Evolutionary conservation across 2,329 filamentous ascomycete genomes (phyloP).

Genomic region (Uncinocarpus reesii): DNA sequence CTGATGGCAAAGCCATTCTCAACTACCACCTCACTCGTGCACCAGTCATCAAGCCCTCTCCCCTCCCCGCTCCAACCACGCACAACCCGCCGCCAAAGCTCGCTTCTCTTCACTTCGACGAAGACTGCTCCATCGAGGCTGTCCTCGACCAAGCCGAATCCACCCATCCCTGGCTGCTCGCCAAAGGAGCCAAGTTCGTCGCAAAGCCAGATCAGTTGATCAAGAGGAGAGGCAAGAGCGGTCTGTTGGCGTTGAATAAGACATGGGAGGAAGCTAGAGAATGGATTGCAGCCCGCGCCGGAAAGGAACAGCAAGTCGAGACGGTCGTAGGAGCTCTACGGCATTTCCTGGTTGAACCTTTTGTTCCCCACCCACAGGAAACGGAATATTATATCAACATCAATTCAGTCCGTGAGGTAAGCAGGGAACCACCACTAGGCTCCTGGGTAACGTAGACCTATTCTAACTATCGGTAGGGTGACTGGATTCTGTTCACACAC

Average conservation of each 20-base stretch:
- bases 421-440: slow-evolving; percentile 31
- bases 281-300: slow-evolving; percentile 86
- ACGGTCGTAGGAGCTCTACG: slow-evolving; percentile 76
- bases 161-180: slow-evolving; percentile 91
- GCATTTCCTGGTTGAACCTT: slow-evolving; percentile 96
- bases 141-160: slow-evolving; percentile 92
- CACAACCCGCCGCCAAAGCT: slow-evolving; percentile 91
- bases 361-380: slow-evolving; percentile 87
- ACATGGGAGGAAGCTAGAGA: slow-evolving; percentile 85
- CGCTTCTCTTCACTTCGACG: slow-evolving; percentile 84
- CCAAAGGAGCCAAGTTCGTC: slow-evolving; percentile 78
- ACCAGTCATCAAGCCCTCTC: slow-evolving; percentile 93
- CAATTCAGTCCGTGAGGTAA: slow-evolving; percentile 98
- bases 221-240: slow-evolving; percentile 99
- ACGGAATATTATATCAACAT: slow-evolving; percentile 99
- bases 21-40: slow-evolving; percentile 99
- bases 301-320: slow-evolving; percentile 89
- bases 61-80: slow-evolving; percentile 69
- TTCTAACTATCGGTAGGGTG: slow-evolving; percentile 54
- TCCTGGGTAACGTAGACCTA: background rate
- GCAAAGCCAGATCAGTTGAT: slow-evolving; percentile 99
- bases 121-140: slow-evolving; percentile 69
- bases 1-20: slow-evolving; percentile 99
- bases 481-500: slow-evolving; percentile 99
- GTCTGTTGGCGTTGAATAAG: slow-evolving; percentile 93